phyloP scores from a whole-genome alignment of 345 rosid species.

The Dimocarpus longan region DNA sequence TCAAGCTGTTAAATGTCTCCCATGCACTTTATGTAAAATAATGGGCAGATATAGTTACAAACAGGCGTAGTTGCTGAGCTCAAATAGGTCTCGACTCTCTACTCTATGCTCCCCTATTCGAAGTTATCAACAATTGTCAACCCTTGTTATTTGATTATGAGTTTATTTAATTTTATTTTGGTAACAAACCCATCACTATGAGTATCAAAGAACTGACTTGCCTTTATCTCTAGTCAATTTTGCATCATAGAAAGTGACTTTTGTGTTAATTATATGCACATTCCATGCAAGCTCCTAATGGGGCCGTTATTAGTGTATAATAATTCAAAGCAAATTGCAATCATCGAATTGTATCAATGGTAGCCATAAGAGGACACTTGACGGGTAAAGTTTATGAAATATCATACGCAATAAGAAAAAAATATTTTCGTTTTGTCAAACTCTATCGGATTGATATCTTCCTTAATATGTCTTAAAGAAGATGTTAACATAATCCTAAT shows the following conservation, averaged over 20 bases:
- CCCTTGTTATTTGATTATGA: slow-evolving; percentile 7
- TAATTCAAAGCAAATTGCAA: background rate
- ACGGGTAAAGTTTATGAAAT: too few relatives aligned
- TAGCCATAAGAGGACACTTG: too few relatives aligned
- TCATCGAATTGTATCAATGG: background rate
- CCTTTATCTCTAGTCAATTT: background rate
- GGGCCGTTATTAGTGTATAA: background rate
- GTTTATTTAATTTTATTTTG: slow-evolving; percentile 7
- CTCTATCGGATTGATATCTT: too few relatives aligned
- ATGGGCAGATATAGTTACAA: slow-evolving; percentile 18
- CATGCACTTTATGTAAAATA: slow-evolving; percentile 36
- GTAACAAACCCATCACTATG: slow-evolving; percentile 25
- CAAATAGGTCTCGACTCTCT: slow-evolving; percentile 19
- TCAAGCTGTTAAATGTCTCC: slow-evolving; percentile 18
- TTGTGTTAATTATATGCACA: background rate
- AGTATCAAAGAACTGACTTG: slow-evolving; percentile 31
- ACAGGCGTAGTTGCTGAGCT: slow-evolving; percentile 47
- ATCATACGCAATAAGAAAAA: too few relatives aligned
- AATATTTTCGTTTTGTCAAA: too few relatives aligned
- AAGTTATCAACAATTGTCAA: slow-evolving; percentile 43
- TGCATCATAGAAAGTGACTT: background rate
- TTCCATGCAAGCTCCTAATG: slow-evolving; percentile 1
- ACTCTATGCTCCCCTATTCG: slow-evolving; percentile 11
- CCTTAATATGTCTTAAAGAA: too few relatives aligned
- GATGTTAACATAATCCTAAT: too few relatives aligned